Evolutionary conservation across 2,329 filamentous ascomycete genomes (phyloP).

Genomic region (Onygenales sp.): DNA sequence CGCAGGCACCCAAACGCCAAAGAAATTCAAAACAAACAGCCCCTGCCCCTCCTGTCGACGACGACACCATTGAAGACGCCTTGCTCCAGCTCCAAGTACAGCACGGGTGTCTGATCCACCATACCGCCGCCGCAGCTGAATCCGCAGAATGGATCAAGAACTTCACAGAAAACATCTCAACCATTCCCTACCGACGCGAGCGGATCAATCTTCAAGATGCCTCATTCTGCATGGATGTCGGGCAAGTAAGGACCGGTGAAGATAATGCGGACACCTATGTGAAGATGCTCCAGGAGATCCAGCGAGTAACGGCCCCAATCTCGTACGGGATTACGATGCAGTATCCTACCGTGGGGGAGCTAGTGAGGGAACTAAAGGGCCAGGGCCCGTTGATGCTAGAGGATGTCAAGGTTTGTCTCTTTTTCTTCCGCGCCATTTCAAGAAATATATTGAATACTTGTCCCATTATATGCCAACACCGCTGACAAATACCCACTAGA

Average conservation of each 20-base stretch:
- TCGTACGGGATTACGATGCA: constrained; percentile 58
- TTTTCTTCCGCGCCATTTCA: not conserved
- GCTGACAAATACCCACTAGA: constrained; percentile 18
- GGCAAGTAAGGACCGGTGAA: constrained; percentile 64
- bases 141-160: constrained; percentile 63
- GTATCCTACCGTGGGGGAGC: constrained; percentile 48
- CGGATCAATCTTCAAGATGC: constrained; percentile 39
- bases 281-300: constrained; percentile 67
- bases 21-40: constrained; percentile 33
- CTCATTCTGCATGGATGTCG: constrained; percentile 69
- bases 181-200: constrained; percentile 56
- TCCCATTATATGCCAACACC: not conserved
- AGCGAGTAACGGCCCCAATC: constrained; percentile 60
- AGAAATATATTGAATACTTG: too few relatives aligned
- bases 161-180: constrained; percentile 72
- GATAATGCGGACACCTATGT: constrained; percentile 57
- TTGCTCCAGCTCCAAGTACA: constrained; percentile 60
- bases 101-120: constrained; percentile 59
- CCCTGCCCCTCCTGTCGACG: constrained; percentile 46
- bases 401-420: constrained; percentile 38
- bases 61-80: constrained; percentile 61
- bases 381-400: constrained; percentile 55
- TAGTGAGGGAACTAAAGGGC: constrained; percentile 51
- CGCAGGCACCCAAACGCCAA: constrained; percentile 16
- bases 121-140: constrained; percentile 51